phyloP scores from a whole-genome alignment of 2,329 filamentous ascomycete genomes.

The Arthrocladium fulminans region DNA sequence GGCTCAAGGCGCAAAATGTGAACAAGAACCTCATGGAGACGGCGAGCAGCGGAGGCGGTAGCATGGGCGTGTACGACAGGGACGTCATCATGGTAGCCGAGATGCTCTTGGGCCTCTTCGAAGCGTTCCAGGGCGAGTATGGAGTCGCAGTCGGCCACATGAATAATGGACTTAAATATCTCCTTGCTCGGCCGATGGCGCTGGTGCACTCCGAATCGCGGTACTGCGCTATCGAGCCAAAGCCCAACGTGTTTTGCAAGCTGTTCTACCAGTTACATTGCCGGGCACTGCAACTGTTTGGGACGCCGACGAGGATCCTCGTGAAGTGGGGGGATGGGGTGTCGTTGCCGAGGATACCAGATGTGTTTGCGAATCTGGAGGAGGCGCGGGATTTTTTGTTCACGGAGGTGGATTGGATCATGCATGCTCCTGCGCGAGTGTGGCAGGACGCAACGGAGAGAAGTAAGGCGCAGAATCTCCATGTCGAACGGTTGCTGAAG shows the following conservation, averaged over 20 bases:
- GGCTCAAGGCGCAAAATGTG: conserved; percentile 8
- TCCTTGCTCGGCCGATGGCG: conserved; percentile 15
- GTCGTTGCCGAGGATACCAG: conserved; percentile 14
- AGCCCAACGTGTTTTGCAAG: not conserved
- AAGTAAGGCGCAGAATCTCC: conserved; percentile 15
- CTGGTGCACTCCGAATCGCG: conserved; percentile 19
- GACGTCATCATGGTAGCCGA: conserved; percentile 18
- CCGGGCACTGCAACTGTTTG: conserved; percentile 11
- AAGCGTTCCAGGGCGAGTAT: conserved; percentile 22
- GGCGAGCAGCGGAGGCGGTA: not conserved
- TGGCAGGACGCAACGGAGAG: conserved; percentile 8
- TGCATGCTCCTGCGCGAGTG: conserved; percentile 11
- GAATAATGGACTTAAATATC: conserved; percentile 15
- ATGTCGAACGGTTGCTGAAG: conserved; percentile 19
- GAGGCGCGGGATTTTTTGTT: conserved; percentile 21
- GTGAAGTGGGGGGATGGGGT: not conserved
- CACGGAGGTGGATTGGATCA: conserved; percentile 21
- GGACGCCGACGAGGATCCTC: conserved; percentile 12
- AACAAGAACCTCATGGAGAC: not conserved
- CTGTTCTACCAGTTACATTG: not conserved
- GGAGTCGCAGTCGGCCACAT: conserved; percentile 16
- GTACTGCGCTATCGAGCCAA: conserved; percentile 14
- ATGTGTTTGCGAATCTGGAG: conserved; percentile 15
- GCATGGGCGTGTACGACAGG: not conserved
- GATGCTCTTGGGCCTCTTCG: conserved; percentile 20